These are phyloP conservation scores for Venturia effusa DNA, from an alignment of 2,329 filamentous ascomycete genomes.

Conservation along the genomic window DNA sequence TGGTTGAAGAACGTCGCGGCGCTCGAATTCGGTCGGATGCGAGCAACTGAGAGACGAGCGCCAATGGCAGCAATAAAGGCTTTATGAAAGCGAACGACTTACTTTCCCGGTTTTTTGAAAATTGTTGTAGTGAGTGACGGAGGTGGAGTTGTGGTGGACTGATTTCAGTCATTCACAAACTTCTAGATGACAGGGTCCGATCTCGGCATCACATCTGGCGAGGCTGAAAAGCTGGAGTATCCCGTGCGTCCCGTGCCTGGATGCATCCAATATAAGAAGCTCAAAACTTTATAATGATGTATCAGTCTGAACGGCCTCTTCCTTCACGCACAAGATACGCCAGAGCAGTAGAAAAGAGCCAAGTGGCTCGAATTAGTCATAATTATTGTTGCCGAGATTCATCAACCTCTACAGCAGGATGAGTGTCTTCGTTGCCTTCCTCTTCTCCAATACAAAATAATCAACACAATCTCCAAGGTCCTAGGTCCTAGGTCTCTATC, in stretches of 20 bases:
- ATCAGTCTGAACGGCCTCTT: no score
- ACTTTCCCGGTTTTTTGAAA: not conserved
- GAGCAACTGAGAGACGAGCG: not conserved
- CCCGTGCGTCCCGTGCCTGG: no score
- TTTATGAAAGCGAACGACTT: not conserved
- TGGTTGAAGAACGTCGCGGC: not conserved
- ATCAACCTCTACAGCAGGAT: not conserved
- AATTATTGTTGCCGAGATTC: not conserved
- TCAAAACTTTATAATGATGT: no score
- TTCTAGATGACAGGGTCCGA: not conserved
- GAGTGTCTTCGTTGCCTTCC: not conserved
- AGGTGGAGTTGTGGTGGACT: not conserved
- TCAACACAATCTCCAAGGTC: not conserved
- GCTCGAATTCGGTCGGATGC: not conserved
- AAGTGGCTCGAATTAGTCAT: not conserved
- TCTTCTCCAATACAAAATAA: not conserved
- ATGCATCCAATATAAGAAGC: no score
- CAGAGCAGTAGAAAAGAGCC: not conserved
- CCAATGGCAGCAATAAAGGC: not conserved
- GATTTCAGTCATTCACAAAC: not conserved
- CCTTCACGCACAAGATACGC: not conserved
- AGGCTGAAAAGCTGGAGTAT: not conserved
- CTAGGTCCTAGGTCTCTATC: not conserved
- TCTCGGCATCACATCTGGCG: not conserved
- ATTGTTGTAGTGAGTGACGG: not conserved